phyloP scores from a whole-genome alignment of 768 basidiomycete species.

The Punctularia strigosozonata region DNA sequence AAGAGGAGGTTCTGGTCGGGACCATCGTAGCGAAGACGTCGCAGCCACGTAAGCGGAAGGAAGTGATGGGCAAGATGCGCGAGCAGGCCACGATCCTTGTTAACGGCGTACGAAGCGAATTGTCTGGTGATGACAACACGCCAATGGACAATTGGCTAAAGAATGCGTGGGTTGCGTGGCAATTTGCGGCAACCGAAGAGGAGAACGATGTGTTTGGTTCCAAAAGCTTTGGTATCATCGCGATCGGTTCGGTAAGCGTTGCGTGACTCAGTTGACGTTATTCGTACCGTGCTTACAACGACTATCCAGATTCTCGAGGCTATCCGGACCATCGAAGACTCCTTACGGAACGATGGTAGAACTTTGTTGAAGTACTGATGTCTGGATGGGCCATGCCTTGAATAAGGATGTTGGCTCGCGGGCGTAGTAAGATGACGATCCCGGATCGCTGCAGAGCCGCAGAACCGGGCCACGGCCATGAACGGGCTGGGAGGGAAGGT shows the following conservation, averaged over 20 bases:
- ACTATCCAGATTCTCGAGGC: too few relatives aligned
- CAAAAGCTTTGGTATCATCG: slow-evolving; percentile 50
- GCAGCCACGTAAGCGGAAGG: slow-evolving; percentile 40
- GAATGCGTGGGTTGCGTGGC: slow-evolving; percentile 46
- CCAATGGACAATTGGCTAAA: slow-evolving; percentile 27
- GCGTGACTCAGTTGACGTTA: too few relatives aligned
- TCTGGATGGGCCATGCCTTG: too few relatives aligned
- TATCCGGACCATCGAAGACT: too few relatives aligned
- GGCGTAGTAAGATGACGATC: too few relatives aligned
- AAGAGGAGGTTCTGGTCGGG: slow-evolving; percentile 55
- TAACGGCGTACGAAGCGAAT: slow-evolving; percentile 31
- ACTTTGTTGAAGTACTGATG: too few relatives aligned
- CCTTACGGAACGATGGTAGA: too few relatives aligned
- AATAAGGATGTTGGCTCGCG: too few relatives aligned
- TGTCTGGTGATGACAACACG: slow-evolving; percentile 37
- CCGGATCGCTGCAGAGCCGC: too few relatives aligned
- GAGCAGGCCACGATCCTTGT: slow-evolving; percentile 45
- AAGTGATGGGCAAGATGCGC: slow-evolving; percentile 41
- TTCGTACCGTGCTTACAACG: too few relatives aligned
- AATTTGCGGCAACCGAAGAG: slow-evolving; percentile 23
- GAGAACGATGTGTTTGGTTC: slow-evolving; percentile 43
- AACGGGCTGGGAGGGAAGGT: too few relatives aligned
- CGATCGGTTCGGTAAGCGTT: slow-evolving; percentile 29
- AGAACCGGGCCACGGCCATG: too few relatives aligned
- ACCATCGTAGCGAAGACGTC: slow-evolving; percentile 55